Percentiles rank a stretch among this genome's conserved stretches.
Evolutionary conservation across 2,329 filamentous ascomycete species (phyloP).

Genomic region (Lasiodiplodia theobromae): DNA sequence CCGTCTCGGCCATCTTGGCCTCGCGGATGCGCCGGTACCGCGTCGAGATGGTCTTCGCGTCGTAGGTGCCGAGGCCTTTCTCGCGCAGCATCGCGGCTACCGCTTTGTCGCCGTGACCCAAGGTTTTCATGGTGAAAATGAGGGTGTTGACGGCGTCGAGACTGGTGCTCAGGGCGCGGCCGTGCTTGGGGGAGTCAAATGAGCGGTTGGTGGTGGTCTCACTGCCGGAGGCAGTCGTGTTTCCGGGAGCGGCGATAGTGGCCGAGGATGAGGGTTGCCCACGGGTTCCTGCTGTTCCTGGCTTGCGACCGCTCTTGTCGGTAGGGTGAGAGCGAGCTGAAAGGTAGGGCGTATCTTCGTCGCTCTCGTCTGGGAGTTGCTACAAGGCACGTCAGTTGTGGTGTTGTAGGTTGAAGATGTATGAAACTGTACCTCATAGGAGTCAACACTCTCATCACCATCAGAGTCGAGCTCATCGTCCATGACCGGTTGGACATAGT

Average conservation of each 20-base stretch:
- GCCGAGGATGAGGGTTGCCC: not conserved
- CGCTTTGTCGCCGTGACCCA: conserved; percentile 52
- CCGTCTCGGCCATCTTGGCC: conserved; percentile 51
- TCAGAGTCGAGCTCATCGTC: not conserved
- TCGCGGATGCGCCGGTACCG: conserved; percentile 56
- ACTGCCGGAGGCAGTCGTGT: not conserved
- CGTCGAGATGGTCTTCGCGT: conserved; percentile 56
- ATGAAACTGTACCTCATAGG: not conserved
- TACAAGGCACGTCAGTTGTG: not conserved
- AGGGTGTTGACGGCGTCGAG: conserved; percentile 58
- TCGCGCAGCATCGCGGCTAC: conserved; percentile 52
- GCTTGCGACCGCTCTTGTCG: not conserved
- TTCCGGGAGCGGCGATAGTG: not conserved
- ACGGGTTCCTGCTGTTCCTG: not conserved
- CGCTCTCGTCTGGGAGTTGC: not conserved
- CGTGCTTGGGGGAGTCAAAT: not conserved
- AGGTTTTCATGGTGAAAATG: conserved; percentile 52
- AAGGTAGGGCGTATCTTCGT: not conserved
- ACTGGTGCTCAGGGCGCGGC: conserved; percentile 18
- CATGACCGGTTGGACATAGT: not conserved
- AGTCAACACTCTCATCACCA: not conserved
- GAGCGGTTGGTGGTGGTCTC: not conserved
- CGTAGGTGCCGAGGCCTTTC: conserved; percentile 53
- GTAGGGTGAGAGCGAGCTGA: not conserved
- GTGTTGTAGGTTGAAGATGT: not conserved